A percentile compares a stretch with the other conserved stretches of the same genome.
Evolutionary conservation across 352 stramenopile genomes (phyloP).

Genomic region (Globisporangium carolinianum): DNA sequence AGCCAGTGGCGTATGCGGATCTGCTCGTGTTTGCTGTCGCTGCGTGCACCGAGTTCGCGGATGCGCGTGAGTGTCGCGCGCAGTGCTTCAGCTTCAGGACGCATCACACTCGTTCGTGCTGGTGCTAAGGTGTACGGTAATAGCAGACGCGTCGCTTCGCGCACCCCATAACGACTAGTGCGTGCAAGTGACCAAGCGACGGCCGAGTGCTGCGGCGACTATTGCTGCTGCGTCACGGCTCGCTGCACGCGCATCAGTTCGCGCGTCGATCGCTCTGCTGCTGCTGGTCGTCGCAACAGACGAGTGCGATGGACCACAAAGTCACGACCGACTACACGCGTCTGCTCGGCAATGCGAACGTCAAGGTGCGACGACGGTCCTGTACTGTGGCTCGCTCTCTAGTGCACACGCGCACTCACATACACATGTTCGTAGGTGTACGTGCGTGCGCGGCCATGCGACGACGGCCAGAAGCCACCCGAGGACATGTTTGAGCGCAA

Average conservation of each 20-base stretch:
- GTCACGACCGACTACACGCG: conserved; percentile 84
- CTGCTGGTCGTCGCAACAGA: too few relatives aligned
- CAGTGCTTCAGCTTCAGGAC: conserved; percentile 19
- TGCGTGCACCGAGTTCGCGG: conserved; percentile 25
- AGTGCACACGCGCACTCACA: not conserved
- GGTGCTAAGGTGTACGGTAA: not conserved
- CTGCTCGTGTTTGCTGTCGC: conserved; percentile 40
- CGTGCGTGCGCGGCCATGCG: conserved; percentile 72
- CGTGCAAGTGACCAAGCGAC: too few relatives aligned
- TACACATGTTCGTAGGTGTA: conserved; percentile 31
- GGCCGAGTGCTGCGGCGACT: not conserved
- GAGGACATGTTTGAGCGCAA: conserved; percentile 85
- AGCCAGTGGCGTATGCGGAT: conserved; percentile 59
- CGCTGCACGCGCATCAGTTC: too few relatives aligned
- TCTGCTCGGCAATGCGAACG: conserved; percentile 65
- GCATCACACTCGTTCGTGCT: not conserved
- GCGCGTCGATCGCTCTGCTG: not conserved
- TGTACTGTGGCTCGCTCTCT: not conserved
- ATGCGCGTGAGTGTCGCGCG: conserved; percentile 28
- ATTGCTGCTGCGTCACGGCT: not conserved
- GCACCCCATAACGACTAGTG: not conserved
- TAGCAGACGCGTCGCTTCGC: conserved; percentile 1
- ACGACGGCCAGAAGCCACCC: conserved; percentile 51
- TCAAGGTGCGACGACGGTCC: conserved; percentile 36
- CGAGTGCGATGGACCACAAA: conserved; percentile 65